phyloP scores from a whole-genome alignment of 176 grass and related monocot species.

The Carex pumila region DNA sequence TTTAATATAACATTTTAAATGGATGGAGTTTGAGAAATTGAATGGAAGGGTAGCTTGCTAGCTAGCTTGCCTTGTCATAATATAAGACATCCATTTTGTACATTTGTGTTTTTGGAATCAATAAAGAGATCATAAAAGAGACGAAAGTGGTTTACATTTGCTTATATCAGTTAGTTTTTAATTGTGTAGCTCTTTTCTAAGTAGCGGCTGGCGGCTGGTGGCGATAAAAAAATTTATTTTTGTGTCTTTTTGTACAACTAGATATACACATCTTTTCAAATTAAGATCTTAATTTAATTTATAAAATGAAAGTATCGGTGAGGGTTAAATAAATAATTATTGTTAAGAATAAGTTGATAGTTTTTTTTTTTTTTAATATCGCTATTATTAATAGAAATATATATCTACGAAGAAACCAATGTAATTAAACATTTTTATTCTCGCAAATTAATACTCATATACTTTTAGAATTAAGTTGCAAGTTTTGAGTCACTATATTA shows the following conservation, averaged over 20 bases:
- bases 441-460: too few species aligned
- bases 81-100: neutral
- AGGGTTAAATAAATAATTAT: too few species aligned
- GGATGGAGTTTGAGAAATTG: neutral
- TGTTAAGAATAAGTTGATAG: too few species aligned
- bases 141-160: slow-evolving; percentile 9
- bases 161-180: slow-evolving; percentile 2
- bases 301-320: too few species aligned
- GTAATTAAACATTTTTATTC: too few species aligned
- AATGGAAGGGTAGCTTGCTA: neutral
- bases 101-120: slow-evolving; percentile 9
- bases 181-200: neutral
- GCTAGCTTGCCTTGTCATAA: neutral
- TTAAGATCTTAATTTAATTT: too few species aligned
- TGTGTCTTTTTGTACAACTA: neutral
- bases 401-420: too few species aligned
- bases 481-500: too few species aligned
- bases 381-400: too few species aligned
- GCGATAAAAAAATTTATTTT: neutral
- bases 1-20: slow-evolving; percentile 8
- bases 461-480: too few species aligned
- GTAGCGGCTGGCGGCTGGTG: neutral
- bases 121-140: neutral
- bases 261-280: too few species aligned
- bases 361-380: too few species aligned